phyloP scores from a whole-genome alignment of 2,329 filamentous ascomycete species.

The Rhytidhysteron rufulum region DNA sequence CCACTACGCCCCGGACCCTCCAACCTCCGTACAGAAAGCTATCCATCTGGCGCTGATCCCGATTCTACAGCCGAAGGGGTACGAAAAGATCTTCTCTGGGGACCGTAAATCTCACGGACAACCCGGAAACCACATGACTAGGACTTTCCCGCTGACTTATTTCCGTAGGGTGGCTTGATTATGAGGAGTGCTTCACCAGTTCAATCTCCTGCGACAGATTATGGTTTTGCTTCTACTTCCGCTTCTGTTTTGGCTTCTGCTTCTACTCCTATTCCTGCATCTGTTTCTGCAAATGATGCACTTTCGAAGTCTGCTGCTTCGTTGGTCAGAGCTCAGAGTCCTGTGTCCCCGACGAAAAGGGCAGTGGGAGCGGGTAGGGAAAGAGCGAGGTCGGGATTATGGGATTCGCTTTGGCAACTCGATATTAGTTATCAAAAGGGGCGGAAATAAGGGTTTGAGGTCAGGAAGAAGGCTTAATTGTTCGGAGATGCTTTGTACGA shows the following conservation, averaged over 20 bases:
- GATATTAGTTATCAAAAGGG: constrained; percentile 37
- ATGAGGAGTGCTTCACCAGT: constrained; percentile 9
- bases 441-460: constrained; percentile 40
- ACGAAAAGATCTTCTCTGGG: constrained; percentile 43
- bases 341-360: constrained; percentile 17
- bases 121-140: too few relatives aligned
- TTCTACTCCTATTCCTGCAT: background rate
- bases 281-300: constrained; percentile 2
- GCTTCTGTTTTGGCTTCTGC: constrained; percentile 4
- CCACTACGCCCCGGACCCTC: constrained; percentile 27
- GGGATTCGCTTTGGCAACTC: constrained; percentile 37
- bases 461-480: constrained; percentile 12
- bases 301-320: constrained; percentile 3
- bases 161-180: constrained; percentile 12
- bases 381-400: constrained; percentile 28
- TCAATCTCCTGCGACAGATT: constrained; percentile 2
- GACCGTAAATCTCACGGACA: too few relatives aligned
- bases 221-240: background rate
- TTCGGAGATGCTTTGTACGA: too few relatives aligned
- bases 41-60: constrained; percentile 16
- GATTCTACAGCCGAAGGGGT: constrained; percentile 36
- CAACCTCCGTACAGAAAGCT: constrained; percentile 27
- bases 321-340: constrained; percentile 10
- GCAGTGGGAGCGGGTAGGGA: constrained; percentile 9
- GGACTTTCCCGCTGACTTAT: constrained; percentile 9